These are phyloP conservation scores for Nicotiana undulata DNA, from an alignment of 257 asterid genomes.

Conservation along the genomic window DNA sequence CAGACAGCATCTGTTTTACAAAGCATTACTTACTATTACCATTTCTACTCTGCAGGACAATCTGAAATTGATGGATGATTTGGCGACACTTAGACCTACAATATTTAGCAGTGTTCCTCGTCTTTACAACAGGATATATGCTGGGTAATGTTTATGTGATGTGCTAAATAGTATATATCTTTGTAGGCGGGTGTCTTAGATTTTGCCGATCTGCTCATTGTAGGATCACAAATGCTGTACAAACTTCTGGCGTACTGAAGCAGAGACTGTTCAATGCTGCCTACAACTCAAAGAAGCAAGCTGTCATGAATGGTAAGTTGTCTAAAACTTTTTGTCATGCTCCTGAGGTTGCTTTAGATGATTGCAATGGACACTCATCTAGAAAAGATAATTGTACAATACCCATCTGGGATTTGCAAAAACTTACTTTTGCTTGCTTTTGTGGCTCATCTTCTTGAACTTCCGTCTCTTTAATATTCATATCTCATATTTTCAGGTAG, in stretches of 20 bases:
- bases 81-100: constrained; percentile 85
- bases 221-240: constrained; percentile 82
- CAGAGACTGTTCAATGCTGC: constrained; percentile 87
- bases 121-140: constrained; percentile 91
- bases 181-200: constrained; percentile 13
- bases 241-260: constrained; percentile 70
- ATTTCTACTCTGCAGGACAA: constrained; percentile 57
- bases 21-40: background rate
- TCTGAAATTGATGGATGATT: constrained; percentile 87
- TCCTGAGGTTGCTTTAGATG: background rate
- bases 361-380: background rate
- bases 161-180: constrained; percentile 3
- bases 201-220: constrained; percentile 2
- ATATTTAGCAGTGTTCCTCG: constrained; percentile 97
- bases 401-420: too few relatives aligned
- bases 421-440: background rate
- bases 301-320: constrained; percentile 69
- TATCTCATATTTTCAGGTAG: constrained; percentile 39
- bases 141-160: constrained; percentile 50
- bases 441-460: background rate
- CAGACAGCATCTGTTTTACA: background rate
- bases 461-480: background rate
- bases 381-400: background rate
- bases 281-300: constrained; percentile 86
- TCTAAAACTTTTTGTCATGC: background rate